phyloP scores from a whole-genome alignment of 2,329 filamentous ascomycete species.

The Macroventuria anomochaeta region DNA sequence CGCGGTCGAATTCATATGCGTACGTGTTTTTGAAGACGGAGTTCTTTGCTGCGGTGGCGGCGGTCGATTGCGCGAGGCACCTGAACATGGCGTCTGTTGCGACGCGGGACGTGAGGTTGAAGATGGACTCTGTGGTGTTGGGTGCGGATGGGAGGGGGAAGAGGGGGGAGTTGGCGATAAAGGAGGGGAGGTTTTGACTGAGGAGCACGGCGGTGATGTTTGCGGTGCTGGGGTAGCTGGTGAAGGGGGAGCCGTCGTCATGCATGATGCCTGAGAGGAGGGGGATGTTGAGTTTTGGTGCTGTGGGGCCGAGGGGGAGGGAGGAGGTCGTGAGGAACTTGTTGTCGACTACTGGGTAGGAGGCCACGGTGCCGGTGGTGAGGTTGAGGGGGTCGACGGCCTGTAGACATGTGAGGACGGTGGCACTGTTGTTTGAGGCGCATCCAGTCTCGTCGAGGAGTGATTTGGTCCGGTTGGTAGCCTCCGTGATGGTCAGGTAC shows the following conservation, averaged over 20 bases:
- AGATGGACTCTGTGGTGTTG: constrained; percentile 45
- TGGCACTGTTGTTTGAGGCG: constrained; percentile 7
- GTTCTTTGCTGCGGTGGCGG: constrained; percentile 29
- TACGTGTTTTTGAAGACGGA: constrained; percentile 32
- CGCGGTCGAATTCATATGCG: constrained; percentile 43
- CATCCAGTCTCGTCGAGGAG: constrained; percentile 39
- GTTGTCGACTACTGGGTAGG: constrained; percentile 44
- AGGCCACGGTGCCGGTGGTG: constrained; percentile 7
- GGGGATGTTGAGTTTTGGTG: constrained; percentile 25
- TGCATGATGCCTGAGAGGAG: constrained; percentile 41
- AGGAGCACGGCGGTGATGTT: constrained; percentile 31
- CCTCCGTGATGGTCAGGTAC: constrained; percentile 37
- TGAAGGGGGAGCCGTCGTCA: constrained; percentile 43
- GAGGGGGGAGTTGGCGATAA: constrained; percentile 8
- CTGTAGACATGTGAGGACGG: constrained; percentile 32
- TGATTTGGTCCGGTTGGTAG: constrained; percentile 24
- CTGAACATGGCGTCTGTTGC: constrained; percentile 42
- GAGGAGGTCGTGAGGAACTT: constrained; percentile 34
- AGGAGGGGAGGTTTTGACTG: constrained; percentile 18
- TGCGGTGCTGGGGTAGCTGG: constrained; percentile 30
- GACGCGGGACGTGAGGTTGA: constrained; percentile 42
- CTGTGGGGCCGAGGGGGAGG: constrained; percentile 29
- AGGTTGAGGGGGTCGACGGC: constrained; percentile 28
- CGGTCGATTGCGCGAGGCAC: constrained; percentile 42
- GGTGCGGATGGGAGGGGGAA: constrained; percentile 31